These are phyloP conservation scores for Avicennia marina DNA, from an alignment of 257 asterid genomes.

Conservation along the genomic window DNA sequence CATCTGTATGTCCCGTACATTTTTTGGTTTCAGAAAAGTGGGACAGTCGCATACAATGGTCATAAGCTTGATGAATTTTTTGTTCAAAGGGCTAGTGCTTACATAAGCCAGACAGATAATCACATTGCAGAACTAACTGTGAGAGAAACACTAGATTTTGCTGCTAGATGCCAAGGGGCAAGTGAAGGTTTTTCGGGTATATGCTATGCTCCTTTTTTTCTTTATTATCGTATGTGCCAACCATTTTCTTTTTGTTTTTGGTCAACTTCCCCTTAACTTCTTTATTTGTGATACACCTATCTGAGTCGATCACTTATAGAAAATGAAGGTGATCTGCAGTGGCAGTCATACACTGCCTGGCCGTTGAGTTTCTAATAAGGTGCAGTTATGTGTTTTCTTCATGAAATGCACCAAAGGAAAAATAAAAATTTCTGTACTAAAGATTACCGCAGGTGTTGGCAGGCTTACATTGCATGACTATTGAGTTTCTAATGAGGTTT, in stretches of 20 bases:
- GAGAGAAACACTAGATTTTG: constrained; percentile 85
- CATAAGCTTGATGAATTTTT: constrained; percentile 58
- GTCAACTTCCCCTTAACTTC: background rate
- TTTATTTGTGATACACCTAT: background rate
- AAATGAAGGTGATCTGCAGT: too few species aligned
- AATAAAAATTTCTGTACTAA: too few species aligned
- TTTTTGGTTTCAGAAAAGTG: constrained; percentile 55
- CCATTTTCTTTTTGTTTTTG: too few species aligned
- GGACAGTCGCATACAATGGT: constrained; percentile 66
- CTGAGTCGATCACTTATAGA: too few species aligned
- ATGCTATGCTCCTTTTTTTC: background rate
- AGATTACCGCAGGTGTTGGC: too few species aligned
- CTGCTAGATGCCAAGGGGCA: constrained; percentile 93
- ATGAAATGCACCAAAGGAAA: too few species aligned
- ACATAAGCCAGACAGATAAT: constrained; percentile 82
- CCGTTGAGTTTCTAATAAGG: too few species aligned
- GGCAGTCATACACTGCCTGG: too few species aligned
- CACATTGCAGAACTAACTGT: constrained; percentile 88
- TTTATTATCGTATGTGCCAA: background rate
- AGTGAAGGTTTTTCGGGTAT: constrained; percentile 67
- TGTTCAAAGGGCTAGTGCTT: constrained; percentile 77
- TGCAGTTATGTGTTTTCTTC: too few species aligned
- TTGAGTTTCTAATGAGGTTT: background rate
- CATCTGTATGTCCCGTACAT: background rate
- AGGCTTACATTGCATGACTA: background rate